These are phyloP conservation scores for Physaria fendleri DNA, from an alignment of 345 rosid genomes.

Conservation along the genomic window DNA sequence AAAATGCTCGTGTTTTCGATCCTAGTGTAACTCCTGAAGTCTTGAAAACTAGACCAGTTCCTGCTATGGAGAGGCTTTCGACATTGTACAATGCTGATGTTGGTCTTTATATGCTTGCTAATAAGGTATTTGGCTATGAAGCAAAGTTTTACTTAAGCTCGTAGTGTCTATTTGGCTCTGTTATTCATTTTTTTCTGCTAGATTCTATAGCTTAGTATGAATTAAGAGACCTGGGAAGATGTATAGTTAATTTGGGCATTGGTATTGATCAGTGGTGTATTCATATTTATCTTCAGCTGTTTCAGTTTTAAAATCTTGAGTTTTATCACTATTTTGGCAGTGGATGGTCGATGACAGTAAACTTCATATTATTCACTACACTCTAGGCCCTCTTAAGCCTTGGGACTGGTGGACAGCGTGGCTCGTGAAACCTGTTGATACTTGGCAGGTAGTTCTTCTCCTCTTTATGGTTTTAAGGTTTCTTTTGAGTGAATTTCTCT, in stretches of 20 bases:
- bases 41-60: conserved; percentile 51
- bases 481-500: background rate
- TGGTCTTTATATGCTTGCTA: conserved; percentile 98
- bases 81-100: conserved; percentile 92
- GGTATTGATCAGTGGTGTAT: background rate
- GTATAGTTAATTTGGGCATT: background rate
- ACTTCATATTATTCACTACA: conserved; percentile 87
- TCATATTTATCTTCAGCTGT: background rate
- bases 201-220: background rate
- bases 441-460: conserved; percentile 70
- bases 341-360: conserved; percentile 97
- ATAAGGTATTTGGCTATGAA: conserved; percentile 52
- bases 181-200: background rate
- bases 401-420: conserved; percentile 99
- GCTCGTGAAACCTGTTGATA: conserved; percentile 92
- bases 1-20: conserved; percentile 80
- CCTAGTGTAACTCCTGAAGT: conserved; percentile 56
- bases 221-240: background rate
- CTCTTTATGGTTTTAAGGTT: conserved; percentile 5
- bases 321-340: conserved; percentile 39
- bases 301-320: conserved; percentile 18
- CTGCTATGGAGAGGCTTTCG: conserved; percentile 87
- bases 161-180: conserved; percentile 6
- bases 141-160: background rate
- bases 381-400: conserved; percentile 93